Base-by-base conservation (phyloP, 306 rosid genomes). In the Glycine latifolia region DNA sequence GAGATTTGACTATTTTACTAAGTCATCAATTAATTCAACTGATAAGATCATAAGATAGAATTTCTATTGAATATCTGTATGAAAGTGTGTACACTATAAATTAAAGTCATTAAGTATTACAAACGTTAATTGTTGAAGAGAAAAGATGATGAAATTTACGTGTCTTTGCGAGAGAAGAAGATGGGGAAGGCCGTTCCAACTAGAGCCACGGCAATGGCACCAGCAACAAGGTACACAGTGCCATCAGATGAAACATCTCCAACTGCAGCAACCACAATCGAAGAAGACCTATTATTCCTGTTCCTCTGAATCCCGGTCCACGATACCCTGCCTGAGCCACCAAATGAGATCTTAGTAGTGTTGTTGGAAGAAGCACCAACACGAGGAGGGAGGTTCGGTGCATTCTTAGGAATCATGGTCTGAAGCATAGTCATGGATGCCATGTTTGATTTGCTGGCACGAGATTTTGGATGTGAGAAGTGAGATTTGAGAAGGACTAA, bases 111-210 rank as follows among this genome's bases (percentile, higher is more conserved):
- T 26, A 26, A 26, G 31, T 26, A 26, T 0, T 2, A 26, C 31
- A 26, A 26, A 26, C 31, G 2, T 26, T 26, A 26, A 26, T 26
- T 26, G 44, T 41, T 5, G 44, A 1, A 55, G 31, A 20, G 12
- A 15, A 74, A 11, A 49, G 17, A 26, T 13, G 39, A 54, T 9
- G 66, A 12, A 58, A 31, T n/a, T 83, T 88, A 93, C 99, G 71
- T 58, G 87, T 95, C 99, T 85, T 91, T 91, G 71, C 98, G 93
- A 47, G 95, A 84, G 91, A 93, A 95, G 77, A 95, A 26, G 60
- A 95, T 83, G 16, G 99, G 99, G 58, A 93, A 95, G 61, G 96
- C 98, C 0, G 98, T 95, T 79, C 99, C 98, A 41, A 93, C 17
- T 4, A 95, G 88, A 71, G 97, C 94, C 6, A 93, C 95, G 0